Percentiles rank a stretch among this genome's conserved stretches.
phyloP scores from a whole-genome alignment of 148 eudicot species.

The Cornus suecica region DNA sequence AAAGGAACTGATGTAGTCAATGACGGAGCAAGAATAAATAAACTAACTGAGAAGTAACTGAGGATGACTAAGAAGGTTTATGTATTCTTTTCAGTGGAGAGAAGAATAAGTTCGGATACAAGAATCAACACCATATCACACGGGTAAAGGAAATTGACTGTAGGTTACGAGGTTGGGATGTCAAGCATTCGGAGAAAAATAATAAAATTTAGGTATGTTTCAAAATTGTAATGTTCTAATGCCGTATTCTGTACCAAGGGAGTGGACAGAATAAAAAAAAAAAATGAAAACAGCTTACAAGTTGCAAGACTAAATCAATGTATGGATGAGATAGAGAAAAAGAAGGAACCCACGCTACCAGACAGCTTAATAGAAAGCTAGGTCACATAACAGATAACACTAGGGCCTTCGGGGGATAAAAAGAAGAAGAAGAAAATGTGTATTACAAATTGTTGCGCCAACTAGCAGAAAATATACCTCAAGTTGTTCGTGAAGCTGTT shows the following conservation, averaged over 20 bases:
- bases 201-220: background rate
- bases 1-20: background rate
- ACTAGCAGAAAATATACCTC: constrained; percentile 23
- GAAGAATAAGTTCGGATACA: background rate
- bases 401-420: too few species aligned
- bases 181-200: background rate
- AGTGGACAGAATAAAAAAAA: background rate
- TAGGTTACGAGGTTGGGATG: background rate
- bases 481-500: constrained; percentile 46
- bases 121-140: background rate
- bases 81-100: background rate
- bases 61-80: background rate
- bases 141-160: background rate
- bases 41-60: background rate
- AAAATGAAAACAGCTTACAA: too few species aligned
- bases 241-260: background rate
- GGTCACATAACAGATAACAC: too few species aligned
- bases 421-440: background rate
- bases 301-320: background rate
- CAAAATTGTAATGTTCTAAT: too few species aligned
- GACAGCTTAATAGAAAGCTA: background rate
- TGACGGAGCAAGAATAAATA: too few species aligned
- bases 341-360: background rate
- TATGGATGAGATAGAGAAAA: background rate
- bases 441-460: background rate